Evolutionary conservation across 495 filamentous ascomycete species (phyloP), one percentile per base, ranked within the genome.

Genomic region (Aspergillus carlsbadensis): DNA sequence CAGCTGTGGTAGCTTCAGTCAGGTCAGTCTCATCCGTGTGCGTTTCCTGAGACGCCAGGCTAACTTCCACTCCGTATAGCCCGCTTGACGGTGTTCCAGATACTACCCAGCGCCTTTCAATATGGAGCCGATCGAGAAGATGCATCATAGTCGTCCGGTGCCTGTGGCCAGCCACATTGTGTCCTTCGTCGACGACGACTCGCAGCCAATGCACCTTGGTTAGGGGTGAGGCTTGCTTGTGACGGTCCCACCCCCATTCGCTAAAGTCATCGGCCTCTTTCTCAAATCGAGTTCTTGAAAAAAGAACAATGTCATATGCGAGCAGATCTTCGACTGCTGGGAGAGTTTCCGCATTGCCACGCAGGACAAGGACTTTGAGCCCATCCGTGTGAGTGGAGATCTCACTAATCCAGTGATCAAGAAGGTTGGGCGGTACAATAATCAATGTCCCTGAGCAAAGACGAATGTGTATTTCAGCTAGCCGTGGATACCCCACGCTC

Each of bases 161-260:
- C 13, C 80, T 81, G 15, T 73, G 68, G 5, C 80, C 75, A 0
- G 87, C 87, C 37, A 96, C 84, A 39, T 81, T 87, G 65, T 97
- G 91, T 1, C 93, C 93, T 78, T 98, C 93, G 52, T 98, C 93
- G 31, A 95, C 85, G 34, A 98, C 91, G 40, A 93, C 81, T 11
- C 93, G 82, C 56, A 96, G 83, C 78, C 91, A 96, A 59, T 89
- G 91, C 10, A 97, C 70, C 15, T 82, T 65, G 37, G 83, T 84
- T 6, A 96, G 70, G 0, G 87, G 83, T 3, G 86, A 87, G 3
- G 54, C 29, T 1, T 78, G 68, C n/a, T 53, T 61, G 54, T 42
- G 71, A 58, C 49, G 64, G 50, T 26, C 58, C 54, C 48, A 78
- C 60, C 65, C 59, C 11, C 74, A 66, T 20, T 65, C 68, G 35